A percentile compares a stretch with the other conserved stretches of the same genome.
phyloP scores from a whole-genome alignment of 208 protist genomes.

The Acanthamoeba royreba region DNA sequence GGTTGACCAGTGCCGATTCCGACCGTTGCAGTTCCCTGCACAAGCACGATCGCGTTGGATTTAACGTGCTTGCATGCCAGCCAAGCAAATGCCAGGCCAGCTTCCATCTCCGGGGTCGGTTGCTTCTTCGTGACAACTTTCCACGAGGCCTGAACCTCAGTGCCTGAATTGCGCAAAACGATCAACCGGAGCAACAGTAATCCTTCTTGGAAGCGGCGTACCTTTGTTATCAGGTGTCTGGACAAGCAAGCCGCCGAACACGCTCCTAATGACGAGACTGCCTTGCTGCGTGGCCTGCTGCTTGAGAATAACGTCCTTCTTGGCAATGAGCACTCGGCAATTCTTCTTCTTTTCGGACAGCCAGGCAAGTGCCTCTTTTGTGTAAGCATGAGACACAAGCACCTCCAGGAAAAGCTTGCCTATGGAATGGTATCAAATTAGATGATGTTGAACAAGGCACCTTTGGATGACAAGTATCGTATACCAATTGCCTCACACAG shows the following conservation, averaged over 20 bases:
- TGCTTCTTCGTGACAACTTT: slow-evolving; percentile 56
- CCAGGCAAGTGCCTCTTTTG: slow-evolving; percentile 18
- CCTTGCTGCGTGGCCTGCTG: background rate
- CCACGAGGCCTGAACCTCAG: background rate
- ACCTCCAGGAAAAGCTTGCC: slow-evolving; percentile 37
- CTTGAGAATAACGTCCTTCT: background rate
- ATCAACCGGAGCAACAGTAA: background rate
- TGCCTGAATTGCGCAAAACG: background rate
- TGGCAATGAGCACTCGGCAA: slow-evolving; percentile 39
- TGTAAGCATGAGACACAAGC: background rate
- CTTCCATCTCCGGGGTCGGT: slow-evolving; percentile 48
- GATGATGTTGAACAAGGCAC: background rate
- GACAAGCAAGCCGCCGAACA: slow-evolving; percentile 25
- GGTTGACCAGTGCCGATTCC: slow-evolving; percentile 59
- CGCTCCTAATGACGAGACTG: background rate
- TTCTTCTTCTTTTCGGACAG: slow-evolving; percentile 49
- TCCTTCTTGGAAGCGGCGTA: background rate
- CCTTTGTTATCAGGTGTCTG: slow-evolving; percentile 33
- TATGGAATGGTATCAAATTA: background rate
- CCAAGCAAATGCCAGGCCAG: slow-evolving; percentile 52
- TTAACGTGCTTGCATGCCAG: slow-evolving; percentile 56
- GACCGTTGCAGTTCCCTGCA: slow-evolving; percentile 45
- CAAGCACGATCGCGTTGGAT: slow-evolving; percentile 63
- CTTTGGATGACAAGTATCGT: background rate
- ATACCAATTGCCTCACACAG: background rate